These are phyloP conservation scores for Prunus yedoensis DNA, from an alignment of 331 rosid genomes.

Conservation along the genomic window DNA sequence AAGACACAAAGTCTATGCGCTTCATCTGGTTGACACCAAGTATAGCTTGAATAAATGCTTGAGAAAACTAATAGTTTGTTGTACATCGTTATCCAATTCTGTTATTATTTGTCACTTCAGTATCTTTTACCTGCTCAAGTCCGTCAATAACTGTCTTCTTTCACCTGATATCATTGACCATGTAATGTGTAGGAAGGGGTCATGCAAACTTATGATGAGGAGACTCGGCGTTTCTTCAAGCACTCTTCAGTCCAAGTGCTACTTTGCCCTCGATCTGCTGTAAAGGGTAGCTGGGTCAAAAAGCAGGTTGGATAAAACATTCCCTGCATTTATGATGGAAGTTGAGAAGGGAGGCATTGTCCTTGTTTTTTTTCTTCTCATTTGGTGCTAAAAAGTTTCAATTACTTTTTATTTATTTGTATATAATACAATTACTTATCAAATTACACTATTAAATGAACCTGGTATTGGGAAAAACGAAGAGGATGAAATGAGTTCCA, in stretches of 20 bases:
- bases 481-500: not conserved
- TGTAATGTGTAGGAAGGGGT: conserved; percentile 55
- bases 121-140: not conserved
- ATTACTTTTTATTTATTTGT: no score
- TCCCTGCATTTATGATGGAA: not conserved
- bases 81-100: not conserved
- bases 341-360: not conserved
- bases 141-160: not conserved
- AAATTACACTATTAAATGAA: not conserved
- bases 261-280: conserved; percentile 77
- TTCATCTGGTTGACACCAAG: not conserved
- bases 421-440: no score
- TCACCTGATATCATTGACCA: conserved; percentile 17
- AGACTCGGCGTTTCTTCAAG: conserved; percentile 77
- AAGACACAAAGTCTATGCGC: not conserved
- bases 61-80: not conserved
- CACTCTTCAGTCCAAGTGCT: conserved; percentile 78
- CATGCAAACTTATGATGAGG: conserved; percentile 77
- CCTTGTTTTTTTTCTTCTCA: not conserved
- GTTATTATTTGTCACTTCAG: not conserved
- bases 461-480: no score
- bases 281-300: conserved; percentile 72
- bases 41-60: not conserved
- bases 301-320: conserved; percentile 43
- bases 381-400: not conserved